These are phyloP conservation scores for Zizania palustris DNA, from an alignment of 202 grass and related monocot genomes.

Conservation along the genomic window DNA sequence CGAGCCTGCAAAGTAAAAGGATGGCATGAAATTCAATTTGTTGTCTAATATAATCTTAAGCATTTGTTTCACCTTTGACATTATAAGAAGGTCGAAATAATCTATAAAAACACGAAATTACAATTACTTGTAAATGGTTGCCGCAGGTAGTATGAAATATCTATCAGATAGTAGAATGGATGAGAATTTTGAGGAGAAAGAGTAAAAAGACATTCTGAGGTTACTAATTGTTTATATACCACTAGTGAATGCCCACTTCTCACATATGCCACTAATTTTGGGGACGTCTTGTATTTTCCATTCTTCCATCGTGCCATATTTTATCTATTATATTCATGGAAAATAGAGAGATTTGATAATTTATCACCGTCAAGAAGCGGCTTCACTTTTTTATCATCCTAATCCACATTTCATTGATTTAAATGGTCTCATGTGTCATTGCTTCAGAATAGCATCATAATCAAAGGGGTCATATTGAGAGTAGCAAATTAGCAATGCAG, in stretches of 20 bases:
- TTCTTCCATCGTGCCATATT: neutral
- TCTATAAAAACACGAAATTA: neutral
- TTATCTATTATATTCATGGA: neutral
- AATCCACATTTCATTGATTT: too few species aligned
- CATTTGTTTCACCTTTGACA: neutral
- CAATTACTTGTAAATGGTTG: too few species aligned
- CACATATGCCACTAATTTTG: neutral
- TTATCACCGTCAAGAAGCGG: too few species aligned
- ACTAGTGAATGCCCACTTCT: neutral
- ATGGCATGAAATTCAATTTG: conserved; percentile 6
- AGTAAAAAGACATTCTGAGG: too few species aligned
- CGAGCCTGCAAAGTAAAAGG: conserved; percentile 48
- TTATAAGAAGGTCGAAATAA: neutral
- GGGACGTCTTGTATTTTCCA: neutral
- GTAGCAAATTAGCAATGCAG: too few species aligned
- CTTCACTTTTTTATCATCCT: too few species aligned
- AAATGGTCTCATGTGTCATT: too few species aligned
- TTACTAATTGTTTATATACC: neutral
- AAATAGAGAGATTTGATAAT: neutral
- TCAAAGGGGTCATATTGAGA: too few species aligned
- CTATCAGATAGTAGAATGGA: neutral
- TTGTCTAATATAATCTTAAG: neutral
- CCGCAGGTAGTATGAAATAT: neutral
- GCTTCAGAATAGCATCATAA: too few species aligned
- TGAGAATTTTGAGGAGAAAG: neutral